phyloP scores from a whole-genome alignment of 208 protist genomes.

The Trypanosoma theileri region DNA sequence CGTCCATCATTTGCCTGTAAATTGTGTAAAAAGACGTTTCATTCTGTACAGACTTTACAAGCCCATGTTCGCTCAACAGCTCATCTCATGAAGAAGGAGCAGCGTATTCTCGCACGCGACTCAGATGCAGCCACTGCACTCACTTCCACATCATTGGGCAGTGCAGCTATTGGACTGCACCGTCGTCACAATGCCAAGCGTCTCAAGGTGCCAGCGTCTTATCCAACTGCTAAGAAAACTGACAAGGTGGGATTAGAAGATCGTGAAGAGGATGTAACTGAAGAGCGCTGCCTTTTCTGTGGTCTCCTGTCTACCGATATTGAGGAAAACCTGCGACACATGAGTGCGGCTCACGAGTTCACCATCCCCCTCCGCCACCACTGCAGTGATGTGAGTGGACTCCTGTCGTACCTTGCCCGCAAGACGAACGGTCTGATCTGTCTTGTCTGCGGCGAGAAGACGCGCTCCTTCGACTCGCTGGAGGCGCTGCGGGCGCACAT shows the following conservation, averaged over 20 bases:
- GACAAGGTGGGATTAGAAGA: conserved; percentile 64
- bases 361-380: conserved; percentile 65
- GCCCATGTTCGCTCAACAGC: conserved; percentile 88
- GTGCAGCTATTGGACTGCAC: conserved; percentile 86
- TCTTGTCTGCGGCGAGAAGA: conserved; percentile 87
- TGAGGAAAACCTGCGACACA: conserved; percentile 65
- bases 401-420: conserved; percentile 79
- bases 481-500: conserved; percentile 85
- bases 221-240: conserved; percentile 9
- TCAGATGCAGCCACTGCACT: conserved; percentile 77
- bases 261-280: conserved; percentile 76
- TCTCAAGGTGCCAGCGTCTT: conserved; percentile 11
- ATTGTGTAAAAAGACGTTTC: conserved; percentile 90
- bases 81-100: conserved; percentile 89
- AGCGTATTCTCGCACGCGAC: conserved; percentile 87
- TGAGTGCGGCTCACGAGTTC: conserved; percentile 67
- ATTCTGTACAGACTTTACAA: conserved; percentile 88
- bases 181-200: conserved; percentile 84
- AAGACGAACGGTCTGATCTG: conserved; percentile 89
- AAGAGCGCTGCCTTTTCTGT: conserved; percentile 85
- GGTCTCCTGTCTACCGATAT: conserved; percentile 47
- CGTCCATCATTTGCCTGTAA: conserved; percentile 78
- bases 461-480: conserved; percentile 64
- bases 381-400: conserved; percentile 59
- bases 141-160: conserved; percentile 83